Conservation (phyloP, 1,139 yeast species). For the Taiozyma sp. region DNA sequence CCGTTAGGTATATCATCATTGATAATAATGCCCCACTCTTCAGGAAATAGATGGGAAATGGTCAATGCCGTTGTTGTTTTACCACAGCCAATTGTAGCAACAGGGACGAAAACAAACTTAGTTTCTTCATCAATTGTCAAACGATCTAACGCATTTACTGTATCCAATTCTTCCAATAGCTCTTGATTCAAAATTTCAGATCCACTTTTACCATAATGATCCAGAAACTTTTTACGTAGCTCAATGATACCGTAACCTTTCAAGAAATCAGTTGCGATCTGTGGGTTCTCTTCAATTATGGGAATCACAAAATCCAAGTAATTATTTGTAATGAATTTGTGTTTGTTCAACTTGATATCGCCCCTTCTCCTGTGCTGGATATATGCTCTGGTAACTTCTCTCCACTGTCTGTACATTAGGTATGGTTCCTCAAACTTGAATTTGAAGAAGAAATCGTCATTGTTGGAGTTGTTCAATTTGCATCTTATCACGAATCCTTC, state of each 20-base stretch:
- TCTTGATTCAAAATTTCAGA: constrained; percentile 37
- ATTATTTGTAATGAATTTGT: constrained; percentile 54
- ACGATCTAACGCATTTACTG: constrained; percentile 25
- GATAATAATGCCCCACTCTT: constrained; percentile 71
- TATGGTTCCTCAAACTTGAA: constrained; percentile 96
- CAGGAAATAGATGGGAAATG: constrained; percentile 46
- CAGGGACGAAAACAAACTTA: constrained; percentile 68
- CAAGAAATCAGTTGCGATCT: constrained; percentile 39
- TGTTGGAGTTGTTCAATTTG: constrained; percentile 27
- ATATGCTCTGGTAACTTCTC: constrained; percentile 73
- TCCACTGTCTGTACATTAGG: constrained; percentile 79
- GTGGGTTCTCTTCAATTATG: constrained; percentile 41
- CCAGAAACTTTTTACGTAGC: constrained; percentile 56
- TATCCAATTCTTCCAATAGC: constrained; percentile 28
- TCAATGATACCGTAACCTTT: constrained; percentile 71
- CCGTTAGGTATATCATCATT: constrained; percentile 67
- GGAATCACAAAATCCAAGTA: constrained; percentile 65
- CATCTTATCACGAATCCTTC: constrained; percentile 94
- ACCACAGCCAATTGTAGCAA: constrained; percentile 94
- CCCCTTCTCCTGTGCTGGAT: constrained; percentile 39
- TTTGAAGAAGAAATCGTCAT: constrained; percentile 71
- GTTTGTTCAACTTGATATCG: constrained; percentile 42
- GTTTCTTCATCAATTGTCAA: constrained; percentile 28
- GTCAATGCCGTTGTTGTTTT: constrained; percentile 80
- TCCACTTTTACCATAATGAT: constrained; percentile 40